Evolutionary conservation across 2,329 filamentous ascomycete species (phyloP).

Genomic region (Teratosphaeria zuluensis): DNA sequence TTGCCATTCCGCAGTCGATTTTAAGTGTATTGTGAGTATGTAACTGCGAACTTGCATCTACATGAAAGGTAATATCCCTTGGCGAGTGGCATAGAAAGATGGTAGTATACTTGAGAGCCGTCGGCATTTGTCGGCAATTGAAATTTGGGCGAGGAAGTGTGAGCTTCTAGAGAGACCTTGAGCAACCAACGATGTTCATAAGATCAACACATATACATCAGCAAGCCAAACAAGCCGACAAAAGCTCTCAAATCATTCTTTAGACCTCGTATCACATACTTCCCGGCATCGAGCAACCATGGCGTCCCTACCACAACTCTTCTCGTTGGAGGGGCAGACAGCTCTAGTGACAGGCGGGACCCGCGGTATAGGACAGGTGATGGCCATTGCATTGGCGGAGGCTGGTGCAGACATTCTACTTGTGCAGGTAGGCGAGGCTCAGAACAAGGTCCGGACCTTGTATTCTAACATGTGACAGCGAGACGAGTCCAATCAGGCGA

Average conservation of each 20-base stretch:
- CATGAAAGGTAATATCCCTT: not conserved
- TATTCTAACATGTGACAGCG: conserved; percentile 30
- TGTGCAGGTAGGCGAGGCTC: conserved; percentile 30
- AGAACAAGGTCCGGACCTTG: not conserved
- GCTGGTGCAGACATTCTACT: conserved; percentile 43
- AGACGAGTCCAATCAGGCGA: conserved; percentile 46
- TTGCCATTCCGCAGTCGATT: not conserved
- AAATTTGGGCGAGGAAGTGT: not conserved
- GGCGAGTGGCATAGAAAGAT: not conserved
- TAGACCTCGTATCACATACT: no score
- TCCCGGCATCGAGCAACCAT: conserved; percentile 10
- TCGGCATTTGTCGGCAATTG: conserved; percentile 5
- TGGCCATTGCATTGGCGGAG: conserved; percentile 42
- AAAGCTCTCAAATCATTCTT: not conserved
- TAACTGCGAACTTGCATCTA: not conserved
- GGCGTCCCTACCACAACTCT: conserved; percentile 33
- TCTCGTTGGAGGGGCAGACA: conserved; percentile 41
- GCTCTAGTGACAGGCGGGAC: conserved; percentile 43
- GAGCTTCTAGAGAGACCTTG: not conserved
- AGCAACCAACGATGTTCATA: no score
- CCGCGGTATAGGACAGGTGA: conserved; percentile 41
- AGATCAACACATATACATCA: no score
- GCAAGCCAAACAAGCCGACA: not conserved
- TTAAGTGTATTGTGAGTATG: not conserved
- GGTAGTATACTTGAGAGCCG: not conserved